These are phyloP conservation scores for Sugiyamaella japonica DNA, from an alignment of 1,139 yeast genomes.

Conservation along the genomic window DNA sequence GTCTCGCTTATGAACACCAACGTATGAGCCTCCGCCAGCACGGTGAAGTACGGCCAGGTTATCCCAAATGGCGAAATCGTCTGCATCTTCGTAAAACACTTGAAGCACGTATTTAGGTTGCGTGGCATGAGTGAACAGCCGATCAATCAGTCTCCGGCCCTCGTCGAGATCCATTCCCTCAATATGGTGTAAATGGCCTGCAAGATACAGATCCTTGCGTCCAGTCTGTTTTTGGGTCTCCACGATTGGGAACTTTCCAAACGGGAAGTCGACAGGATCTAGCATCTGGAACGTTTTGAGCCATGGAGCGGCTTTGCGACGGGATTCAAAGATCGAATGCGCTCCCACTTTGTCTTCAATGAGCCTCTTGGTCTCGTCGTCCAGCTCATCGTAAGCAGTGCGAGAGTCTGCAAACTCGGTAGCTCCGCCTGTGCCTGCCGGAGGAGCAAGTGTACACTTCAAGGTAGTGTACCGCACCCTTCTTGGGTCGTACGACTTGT, in stretches of 20 bases:
- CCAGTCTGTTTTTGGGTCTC: slow-evolving; percentile 16
- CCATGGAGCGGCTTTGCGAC: slow-evolving; percentile 18
- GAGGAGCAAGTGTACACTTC: slow-evolving; percentile 12
- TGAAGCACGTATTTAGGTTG: slow-evolving; percentile 16
- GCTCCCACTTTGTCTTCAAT: slow-evolving; percentile 14
- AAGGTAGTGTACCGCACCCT: slow-evolving; percentile 18
- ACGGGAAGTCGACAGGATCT: slow-evolving; percentile 14
- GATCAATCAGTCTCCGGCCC: slow-evolving; percentile 8
- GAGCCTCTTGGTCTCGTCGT: slow-evolving; percentile 15
- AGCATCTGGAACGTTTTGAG: slow-evolving; percentile 18
- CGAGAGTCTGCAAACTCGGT: slow-evolving; percentile 19
- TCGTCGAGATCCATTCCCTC: slow-evolving; percentile 19
- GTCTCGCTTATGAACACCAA: slow-evolving; percentile 14
- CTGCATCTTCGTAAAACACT: slow-evolving; percentile 13
- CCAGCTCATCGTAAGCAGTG: slow-evolving; percentile 19
- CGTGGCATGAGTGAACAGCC: slow-evolving; percentile 15
- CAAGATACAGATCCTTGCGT: slow-evolving; percentile 18
- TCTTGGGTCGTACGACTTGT: slow-evolving; percentile 17
- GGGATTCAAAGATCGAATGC: slow-evolving; percentile 18
- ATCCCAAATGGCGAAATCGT: slow-evolving; percentile 18
- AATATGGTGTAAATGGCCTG: slow-evolving; percentile 19
- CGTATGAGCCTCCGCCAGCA: slow-evolving; percentile 17
- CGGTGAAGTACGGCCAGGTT: slow-evolving; percentile 18
- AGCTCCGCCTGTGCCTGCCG: slow-evolving; percentile 18
- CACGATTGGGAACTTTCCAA: slow-evolving; percentile 15